These are phyloP conservation scores for Colletotrichum sp. DNA, from an alignment of 2,329 filamentous ascomycete genomes.

Conservation along the genomic window DNA sequence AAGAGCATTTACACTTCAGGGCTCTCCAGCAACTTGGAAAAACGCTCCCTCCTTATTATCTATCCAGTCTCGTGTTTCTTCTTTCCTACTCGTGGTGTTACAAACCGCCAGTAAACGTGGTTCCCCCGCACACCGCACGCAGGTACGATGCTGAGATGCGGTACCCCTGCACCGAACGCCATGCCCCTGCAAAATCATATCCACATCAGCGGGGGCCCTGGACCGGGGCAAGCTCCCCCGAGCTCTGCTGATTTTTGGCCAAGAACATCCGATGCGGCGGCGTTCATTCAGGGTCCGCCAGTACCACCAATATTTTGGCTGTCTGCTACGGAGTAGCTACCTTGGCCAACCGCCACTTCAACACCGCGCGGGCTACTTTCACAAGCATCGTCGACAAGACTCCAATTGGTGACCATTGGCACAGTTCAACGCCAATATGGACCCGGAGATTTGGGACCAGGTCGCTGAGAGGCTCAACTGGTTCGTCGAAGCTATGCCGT, in stretches of 20 bases:
- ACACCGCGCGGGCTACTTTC: neutral
- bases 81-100: neutral
- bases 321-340: neutral
- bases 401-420: neutral
- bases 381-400: neutral
- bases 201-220: neutral
- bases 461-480: neutral
- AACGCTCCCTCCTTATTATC: neutral
- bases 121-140: neutral
- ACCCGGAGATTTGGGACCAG: conserved; percentile 4
- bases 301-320: neutral
- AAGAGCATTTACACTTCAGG: neutral
- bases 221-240: conserved; percentile 14
- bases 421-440: neutral
- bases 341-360: neutral
- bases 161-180: neutral
- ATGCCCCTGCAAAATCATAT: neutral
- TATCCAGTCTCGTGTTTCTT: neutral
- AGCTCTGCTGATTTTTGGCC: conserved; percentile 18
- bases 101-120: neutral
- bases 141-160: neutral
- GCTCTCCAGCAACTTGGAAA: neutral
- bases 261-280: conserved; percentile 6
- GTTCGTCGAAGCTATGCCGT: conserved; percentile 12
- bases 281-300: neutral